A percentile compares a stretch with the other conserved stretches of the same genome.
Conservation (phyloP, 148 eudicot genomes). For the Rhododendron henanense region DNA sequence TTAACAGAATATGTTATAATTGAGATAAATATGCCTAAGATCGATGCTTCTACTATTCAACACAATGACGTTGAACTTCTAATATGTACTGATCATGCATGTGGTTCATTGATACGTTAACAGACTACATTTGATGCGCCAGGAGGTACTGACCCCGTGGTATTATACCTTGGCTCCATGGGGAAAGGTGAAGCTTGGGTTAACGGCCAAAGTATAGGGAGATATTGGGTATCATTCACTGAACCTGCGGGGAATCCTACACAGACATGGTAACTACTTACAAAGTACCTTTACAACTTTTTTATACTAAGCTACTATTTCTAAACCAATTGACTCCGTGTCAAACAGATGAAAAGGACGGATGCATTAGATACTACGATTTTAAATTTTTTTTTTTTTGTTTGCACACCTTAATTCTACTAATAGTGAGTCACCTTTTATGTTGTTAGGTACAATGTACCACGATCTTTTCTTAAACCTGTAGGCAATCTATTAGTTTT, state of each 20-base stretch:
- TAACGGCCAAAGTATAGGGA: slow-evolving; percentile 60
- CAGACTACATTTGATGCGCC: slow-evolving; percentile 57
- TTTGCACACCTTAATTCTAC: neutral
- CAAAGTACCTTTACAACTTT: neutral
- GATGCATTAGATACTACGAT: neutral
- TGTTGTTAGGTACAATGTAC: slow-evolving; percentile 54
- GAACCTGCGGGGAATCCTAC: slow-evolving; percentile 38
- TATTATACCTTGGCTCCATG: slow-evolving; percentile 46
- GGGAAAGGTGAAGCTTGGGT: slow-evolving; percentile 71
- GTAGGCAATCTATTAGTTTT: slow-evolving; percentile 41
- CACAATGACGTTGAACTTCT: neutral
- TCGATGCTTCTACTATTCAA: neutral
- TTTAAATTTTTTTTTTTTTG: too few species aligned
- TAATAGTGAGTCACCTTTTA: neutral
- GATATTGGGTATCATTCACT: slow-evolving; percentile 57
- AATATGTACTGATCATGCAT: neutral
- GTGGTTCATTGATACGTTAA: slow-evolving; percentile 6
- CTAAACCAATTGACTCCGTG: neutral
- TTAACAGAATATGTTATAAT: neutral
- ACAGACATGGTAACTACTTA: slow-evolving; percentile 38
- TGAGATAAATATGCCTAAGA: neutral
- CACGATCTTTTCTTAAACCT: slow-evolving; percentile 55
- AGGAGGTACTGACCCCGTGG: slow-evolving; percentile 37
- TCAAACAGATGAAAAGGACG: neutral
- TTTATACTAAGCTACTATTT: neutral